Evolutionary conservation across 1,139 yeast genomes (phyloP).

Genomic region (Magnusiomyces fungicola): DNA sequence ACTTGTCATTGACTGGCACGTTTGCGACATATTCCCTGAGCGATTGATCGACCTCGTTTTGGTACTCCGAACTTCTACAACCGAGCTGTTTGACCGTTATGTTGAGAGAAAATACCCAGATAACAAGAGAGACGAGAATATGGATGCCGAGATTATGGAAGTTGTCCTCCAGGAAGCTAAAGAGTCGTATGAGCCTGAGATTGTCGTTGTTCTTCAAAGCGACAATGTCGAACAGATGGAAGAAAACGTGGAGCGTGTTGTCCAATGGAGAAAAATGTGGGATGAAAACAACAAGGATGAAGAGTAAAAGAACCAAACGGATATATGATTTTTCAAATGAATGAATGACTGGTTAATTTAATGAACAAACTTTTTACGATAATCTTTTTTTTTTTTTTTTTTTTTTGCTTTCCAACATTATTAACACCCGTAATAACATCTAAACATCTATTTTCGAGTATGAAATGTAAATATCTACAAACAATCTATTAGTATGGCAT

Average conservation of each 20-base stretch:
- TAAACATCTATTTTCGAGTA: no score
- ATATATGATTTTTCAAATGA: background rate
- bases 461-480: no score
- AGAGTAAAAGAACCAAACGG: background rate
- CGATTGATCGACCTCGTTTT: slow-evolving; percentile 85
- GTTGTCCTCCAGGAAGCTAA: slow-evolving; percentile 80
- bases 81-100: slow-evolving; percentile 65
- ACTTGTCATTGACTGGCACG: slow-evolving; percentile 88
- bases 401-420: background rate
- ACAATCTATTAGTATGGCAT: no score
- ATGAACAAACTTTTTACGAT: background rate
- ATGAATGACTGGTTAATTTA: no score
- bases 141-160: slow-evolving; percentile 97
- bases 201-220: slow-evolving; percentile 73
- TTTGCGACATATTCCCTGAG: slow-evolving; percentile 92
- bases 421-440: no score
- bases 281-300: slow-evolving; percentile 5
- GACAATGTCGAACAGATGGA: slow-evolving; percentile 71
- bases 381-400: background rate
- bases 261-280: slow-evolving; percentile 74
- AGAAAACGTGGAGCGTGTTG: slow-evolving; percentile 66
- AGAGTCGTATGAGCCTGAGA: slow-evolving; percentile 69
- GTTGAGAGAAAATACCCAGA: slow-evolving; percentile 62
- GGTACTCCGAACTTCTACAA: slow-evolving; percentile 74
- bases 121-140: slow-evolving; percentile 76